Conservation (phyloP, 2,329 filamentous ascomycete species). For the Elsinoe australis region DNA sequence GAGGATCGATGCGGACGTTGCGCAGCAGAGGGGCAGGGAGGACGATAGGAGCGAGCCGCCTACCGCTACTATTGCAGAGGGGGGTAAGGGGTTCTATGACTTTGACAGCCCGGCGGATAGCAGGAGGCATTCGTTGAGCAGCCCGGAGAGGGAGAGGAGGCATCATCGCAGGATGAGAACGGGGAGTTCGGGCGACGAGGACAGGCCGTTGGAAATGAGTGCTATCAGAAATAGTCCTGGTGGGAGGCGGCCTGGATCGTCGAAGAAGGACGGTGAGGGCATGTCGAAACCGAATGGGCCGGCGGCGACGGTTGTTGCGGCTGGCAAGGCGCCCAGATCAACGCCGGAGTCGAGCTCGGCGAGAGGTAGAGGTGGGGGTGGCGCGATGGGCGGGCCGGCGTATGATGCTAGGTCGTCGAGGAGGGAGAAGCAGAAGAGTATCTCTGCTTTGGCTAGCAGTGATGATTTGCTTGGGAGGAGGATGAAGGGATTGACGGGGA, state of each 20-base stretch:
- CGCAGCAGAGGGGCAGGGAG: constrained; percentile 15
- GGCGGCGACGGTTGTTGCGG: constrained; percentile 7
- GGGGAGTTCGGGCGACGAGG: constrained; percentile 70
- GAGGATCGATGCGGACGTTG: constrained; percentile 22
- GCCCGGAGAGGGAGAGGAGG: constrained; percentile 17
- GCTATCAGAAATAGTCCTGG: constrained; percentile 22
- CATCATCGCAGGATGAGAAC: constrained; percentile 44
- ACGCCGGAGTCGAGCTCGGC: constrained; percentile 16
- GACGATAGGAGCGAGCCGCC: constrained; percentile 17
- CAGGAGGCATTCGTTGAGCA: constrained; percentile 4
- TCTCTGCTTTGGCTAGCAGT: constrained; percentile 41
- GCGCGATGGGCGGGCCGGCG: constrained; percentile 20
- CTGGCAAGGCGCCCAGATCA: constrained; percentile 9
- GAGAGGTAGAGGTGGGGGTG: constrained; percentile 18
- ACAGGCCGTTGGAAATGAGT: constrained; percentile 72
- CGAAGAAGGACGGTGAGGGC: constrained; percentile 19
- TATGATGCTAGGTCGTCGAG: constrained; percentile 25
- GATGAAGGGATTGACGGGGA: constrained; percentile 42
- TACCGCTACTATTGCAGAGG: not conserved
- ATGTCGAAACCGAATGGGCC: constrained; percentile 11
- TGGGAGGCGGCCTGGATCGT: constrained; percentile 21
- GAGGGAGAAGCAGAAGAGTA: constrained; percentile 32
- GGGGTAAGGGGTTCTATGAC: constrained; percentile 16
- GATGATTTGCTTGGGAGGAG: constrained; percentile 42
- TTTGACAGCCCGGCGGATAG: constrained; percentile 16